These are phyloP conservation scores for Fonsecaea multimorphosa DNA, from an alignment of 2,329 filamentous ascomycete species.

Conservation along the genomic window DNA sequence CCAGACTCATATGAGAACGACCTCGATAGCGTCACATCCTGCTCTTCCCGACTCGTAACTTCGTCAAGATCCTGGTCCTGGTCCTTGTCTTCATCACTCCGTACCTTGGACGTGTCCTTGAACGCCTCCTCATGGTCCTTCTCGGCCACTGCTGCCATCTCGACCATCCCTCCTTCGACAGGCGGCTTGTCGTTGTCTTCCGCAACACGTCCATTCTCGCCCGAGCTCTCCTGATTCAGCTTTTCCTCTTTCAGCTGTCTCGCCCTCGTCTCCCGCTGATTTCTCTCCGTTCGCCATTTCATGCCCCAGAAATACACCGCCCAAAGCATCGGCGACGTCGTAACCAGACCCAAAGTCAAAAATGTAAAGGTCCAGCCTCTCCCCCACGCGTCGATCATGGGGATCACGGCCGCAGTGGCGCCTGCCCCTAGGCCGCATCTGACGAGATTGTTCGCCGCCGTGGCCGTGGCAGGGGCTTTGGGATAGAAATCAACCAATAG, in stretches of 20 bases:
- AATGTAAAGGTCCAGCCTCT: constrained; percentile 55
- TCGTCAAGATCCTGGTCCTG: constrained; percentile 1
- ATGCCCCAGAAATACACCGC: constrained; percentile 41
- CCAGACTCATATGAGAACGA: constrained; percentile 27
- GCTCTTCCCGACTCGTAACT: background rate
- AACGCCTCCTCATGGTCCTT: background rate
- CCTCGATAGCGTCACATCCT: constrained; percentile 20
- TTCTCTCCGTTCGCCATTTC: constrained; percentile 41
- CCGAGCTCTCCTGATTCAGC: constrained; percentile 8
- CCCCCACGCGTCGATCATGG: constrained; percentile 56
- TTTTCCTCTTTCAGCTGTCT: constrained; percentile 33
- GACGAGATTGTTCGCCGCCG: constrained; percentile 60
- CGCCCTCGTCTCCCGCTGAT: constrained; percentile 25
- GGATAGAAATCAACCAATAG: constrained; percentile 60
- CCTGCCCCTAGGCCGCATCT: constrained; percentile 60
- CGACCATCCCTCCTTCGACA: constrained; percentile 21
- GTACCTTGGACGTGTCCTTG: constrained; percentile 3
- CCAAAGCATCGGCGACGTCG: constrained; percentile 45
- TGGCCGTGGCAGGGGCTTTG: constrained; percentile 58
- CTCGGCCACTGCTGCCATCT: constrained; percentile 20
- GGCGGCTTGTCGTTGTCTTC: constrained; percentile 14
- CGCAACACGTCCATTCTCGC: constrained; percentile 13
- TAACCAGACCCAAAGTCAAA: constrained; percentile 46
- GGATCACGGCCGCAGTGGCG: constrained; percentile 58
- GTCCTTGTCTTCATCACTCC: background rate